Conservation (phyloP, 2,329 filamentous ascomycete genomes). For the Pseudogymnoascus sp. region DNA sequence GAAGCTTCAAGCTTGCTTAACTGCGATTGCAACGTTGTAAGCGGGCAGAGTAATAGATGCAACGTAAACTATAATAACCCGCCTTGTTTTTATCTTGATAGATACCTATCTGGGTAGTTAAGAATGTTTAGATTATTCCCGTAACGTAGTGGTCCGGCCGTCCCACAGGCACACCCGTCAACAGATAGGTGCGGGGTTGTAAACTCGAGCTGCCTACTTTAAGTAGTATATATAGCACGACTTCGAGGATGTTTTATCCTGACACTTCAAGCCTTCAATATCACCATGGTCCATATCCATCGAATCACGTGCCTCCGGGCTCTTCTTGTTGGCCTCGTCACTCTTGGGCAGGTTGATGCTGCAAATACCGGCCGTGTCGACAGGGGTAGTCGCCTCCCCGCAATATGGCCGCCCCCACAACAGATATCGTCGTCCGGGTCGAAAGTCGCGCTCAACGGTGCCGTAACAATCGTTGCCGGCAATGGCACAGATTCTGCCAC, state of each 20-base stretch:
- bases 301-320: neutral
- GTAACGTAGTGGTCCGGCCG: neutral
- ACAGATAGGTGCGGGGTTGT: neutral
- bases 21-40: neutral
- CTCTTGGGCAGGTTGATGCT: neutral
- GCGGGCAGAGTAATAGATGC: neutral
- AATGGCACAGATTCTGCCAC: constrained; percentile 16
- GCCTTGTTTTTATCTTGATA: neutral
- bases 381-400: constrained; percentile 1
- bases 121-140: neutral
- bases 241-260: neutral
- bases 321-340: neutral
- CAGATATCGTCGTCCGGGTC: constrained; percentile 14
- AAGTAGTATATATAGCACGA: neutral
- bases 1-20: neutral
- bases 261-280: neutral
- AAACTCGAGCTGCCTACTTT: neutral
- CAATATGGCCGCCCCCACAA: constrained; percentile 16
- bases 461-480: constrained; percentile 19
- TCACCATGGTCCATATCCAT: neutral
- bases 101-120: neutral
- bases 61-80: neutral
- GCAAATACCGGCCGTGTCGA: neutral
- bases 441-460: constrained; percentile 15
- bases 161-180: neutral